Percentiles rank a stretch among this genome's conserved stretches.
Conservation (phyloP, 2,329 filamentous ascomycete species). For the Akanthomyces dipterigenus region DNA sequence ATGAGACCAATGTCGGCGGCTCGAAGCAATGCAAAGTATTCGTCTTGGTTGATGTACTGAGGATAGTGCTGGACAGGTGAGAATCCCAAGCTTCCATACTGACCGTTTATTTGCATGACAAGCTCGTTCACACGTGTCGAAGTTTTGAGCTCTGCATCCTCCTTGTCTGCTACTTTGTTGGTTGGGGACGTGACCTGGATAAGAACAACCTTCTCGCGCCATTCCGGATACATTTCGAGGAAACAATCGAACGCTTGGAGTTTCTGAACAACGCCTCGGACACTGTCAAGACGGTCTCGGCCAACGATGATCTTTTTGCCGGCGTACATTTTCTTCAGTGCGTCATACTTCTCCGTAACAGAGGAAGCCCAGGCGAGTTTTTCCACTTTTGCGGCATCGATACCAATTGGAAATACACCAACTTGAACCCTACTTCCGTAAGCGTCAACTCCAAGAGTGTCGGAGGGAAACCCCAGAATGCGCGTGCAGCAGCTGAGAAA, state of each 20-base stretch:
- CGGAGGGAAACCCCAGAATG: conserved; percentile 83
- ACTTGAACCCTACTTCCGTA: conserved; percentile 86
- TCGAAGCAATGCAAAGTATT: conserved; percentile 91
- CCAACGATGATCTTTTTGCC: conserved; percentile 94
- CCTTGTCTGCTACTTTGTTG: conserved; percentile 69
- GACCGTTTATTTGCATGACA: conserved; percentile 85
- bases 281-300: conserved; percentile 86
- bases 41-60: conserved; percentile 80
- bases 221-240: conserved; percentile 82
- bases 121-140: conserved; percentile 85
- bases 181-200: conserved; percentile 93
- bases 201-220: conserved; percentile 84
- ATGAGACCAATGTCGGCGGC: conserved; percentile 88
- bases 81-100: conserved; percentile 81
- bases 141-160: conserved; percentile 71
- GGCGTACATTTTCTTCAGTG: conserved; percentile 69
- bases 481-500: conserved; percentile 92
- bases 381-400: conserved; percentile 77
- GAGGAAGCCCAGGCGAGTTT: conserved; percentile 64
- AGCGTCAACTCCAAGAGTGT: conserved; percentile 76
- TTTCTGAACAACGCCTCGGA: conserved; percentile 91
- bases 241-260: conserved; percentile 91
- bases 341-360: conserved; percentile 64
- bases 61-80: conserved; percentile 92
- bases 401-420: conserved; percentile 90